Conservation (phyloP, 148 eudicot genomes). For the Diospyros kaki region DNA sequence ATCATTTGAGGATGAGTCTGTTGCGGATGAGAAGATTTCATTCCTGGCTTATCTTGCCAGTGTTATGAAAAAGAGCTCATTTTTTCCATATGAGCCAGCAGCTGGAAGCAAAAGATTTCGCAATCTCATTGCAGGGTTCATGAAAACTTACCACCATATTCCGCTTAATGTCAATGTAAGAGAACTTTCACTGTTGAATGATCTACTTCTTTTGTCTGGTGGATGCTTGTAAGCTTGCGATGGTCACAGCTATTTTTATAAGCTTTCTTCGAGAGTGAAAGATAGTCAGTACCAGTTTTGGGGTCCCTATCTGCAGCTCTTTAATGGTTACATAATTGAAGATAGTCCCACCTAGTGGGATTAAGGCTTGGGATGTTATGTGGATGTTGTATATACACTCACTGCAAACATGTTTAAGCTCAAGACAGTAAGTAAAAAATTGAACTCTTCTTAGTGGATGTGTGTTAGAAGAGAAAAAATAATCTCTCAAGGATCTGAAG, state of each 20-base stretch:
- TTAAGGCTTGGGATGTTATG: too few species aligned
- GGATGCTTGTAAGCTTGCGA: neutral
- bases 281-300: neutral
- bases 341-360: neutral
- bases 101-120: constrained; percentile 86
- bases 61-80: constrained; percentile 53
- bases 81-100: constrained; percentile 79
- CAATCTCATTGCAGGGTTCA: constrained; percentile 74
- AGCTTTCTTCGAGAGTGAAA: neutral
- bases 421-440: neutral
- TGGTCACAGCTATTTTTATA: neutral
- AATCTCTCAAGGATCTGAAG: neutral
- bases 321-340: neutral
- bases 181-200: neutral
- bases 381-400: neutral
- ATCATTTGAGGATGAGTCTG: constrained; percentile 87
- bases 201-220: neutral
- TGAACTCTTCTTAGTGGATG: neutral
- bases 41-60: constrained; percentile 93
- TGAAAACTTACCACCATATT: constrained; percentile 84
- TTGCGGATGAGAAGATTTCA: constrained; percentile 95
- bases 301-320: neutral
- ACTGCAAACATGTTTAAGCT: neutral
- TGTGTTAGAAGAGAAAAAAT: neutral
- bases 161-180: constrained; percentile 83